Percentiles rank a stretch among this genome's conserved stretches.
Evolutionary conservation across 306 rosid genomes (phyloP).

Genomic region (barrel medic (Medicago truncatula)): MtrunA17r5.0-ANR NC_053045.1:42212501-42213000

Average conservation of each 20-base stretch:
- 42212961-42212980: conserved; percentile 81
- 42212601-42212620: neutral
- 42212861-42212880: conserved; percentile 35
- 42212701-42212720: conserved; percentile 38
- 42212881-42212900: conserved; percentile 46
- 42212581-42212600: neutral
- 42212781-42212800: conserved; percentile 41
- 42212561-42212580: neutral
- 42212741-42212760: conserved; percentile 43
- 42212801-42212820: neutral
- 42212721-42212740: conserved; percentile 23
- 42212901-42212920: conserved; percentile 47
- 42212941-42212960: conserved; percentile 56
- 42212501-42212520: neutral
- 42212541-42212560: neutral
- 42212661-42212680: conserved; percentile 23
- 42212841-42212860: conserved; percentile 40
- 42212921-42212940: conserved; percentile 41
- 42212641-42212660: neutral
- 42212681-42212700: conserved; percentile 24
- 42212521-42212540: neutral
- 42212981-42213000: conserved; percentile 94
- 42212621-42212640: neutral
- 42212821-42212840: conserved; percentile 39
- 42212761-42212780: conserved; percentile 34